These are phyloP conservation scores for Myxozyma mucilagina DNA, from an alignment of 805 yeast species.

Conservation along the genomic window DNA sequence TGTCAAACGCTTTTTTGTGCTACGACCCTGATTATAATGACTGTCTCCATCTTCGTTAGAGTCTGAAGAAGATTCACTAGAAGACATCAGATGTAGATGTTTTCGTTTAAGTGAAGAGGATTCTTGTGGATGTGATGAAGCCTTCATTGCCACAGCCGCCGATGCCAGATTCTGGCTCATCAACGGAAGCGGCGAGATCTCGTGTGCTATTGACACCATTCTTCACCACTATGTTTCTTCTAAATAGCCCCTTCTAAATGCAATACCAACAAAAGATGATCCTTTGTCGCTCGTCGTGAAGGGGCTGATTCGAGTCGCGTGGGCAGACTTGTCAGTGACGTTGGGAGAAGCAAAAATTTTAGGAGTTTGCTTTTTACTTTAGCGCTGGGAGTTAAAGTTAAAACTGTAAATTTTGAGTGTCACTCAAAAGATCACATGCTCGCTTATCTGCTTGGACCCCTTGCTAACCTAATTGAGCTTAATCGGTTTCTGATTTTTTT, in stretches of 20 bases:
- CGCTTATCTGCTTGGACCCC: background rate
- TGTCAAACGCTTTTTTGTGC: background rate
- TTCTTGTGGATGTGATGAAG: conserved; percentile 1
- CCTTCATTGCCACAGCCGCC: conserved; percentile 2
- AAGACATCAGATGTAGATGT: background rate
- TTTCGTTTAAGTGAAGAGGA: background rate
- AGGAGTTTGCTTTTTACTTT: no score
- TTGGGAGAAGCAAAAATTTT: conserved; percentile 6
- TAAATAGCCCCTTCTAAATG: background rate
- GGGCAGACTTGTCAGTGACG: background rate
- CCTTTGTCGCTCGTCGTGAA: background rate
- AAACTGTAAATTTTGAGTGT: background rate
- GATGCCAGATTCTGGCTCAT: background rate
- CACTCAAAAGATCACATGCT: background rate
- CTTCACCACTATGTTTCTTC: background rate
- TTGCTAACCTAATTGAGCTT: background rate
- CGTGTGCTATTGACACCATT: conserved; percentile 13
- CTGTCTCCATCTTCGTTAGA: background rate
- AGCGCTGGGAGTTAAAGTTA: background rate
- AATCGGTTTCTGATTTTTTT: background rate
- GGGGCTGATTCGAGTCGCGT: background rate
- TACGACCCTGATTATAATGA: background rate
- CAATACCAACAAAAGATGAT: background rate
- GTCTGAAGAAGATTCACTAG: conserved; percentile 5
- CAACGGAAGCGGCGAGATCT: conserved; percentile 5